phyloP scores from a whole-genome alignment of 164 flowering plant species.

The Magnolia officinalis region DNA sequence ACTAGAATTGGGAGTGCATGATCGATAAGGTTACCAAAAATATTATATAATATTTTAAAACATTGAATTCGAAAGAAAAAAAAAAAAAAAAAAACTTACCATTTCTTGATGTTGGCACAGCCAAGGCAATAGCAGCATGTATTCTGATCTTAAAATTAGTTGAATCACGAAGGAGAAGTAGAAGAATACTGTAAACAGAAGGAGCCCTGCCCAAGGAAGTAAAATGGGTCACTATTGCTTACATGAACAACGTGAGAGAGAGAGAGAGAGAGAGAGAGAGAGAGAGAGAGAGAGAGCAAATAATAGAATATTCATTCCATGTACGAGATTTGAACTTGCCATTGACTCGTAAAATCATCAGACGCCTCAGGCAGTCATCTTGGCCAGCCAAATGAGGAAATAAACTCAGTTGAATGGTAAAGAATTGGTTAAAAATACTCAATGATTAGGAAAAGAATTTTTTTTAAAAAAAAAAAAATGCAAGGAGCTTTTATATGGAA shows the following conservation, averaged over 20 bases:
- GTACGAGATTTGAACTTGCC: not conserved
- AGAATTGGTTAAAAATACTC: too few species aligned
- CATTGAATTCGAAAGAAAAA: too few species aligned
- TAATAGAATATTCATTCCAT: not conserved
- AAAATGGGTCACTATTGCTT: not conserved
- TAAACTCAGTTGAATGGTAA: not conserved
- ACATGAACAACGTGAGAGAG: not conserved
- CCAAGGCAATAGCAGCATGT: slow-evolving; percentile 93
- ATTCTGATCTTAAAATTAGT: slow-evolving; percentile 89
- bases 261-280: not conserved
- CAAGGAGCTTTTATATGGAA: too few species aligned
- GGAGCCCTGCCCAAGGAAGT: slow-evolving; percentile 61
- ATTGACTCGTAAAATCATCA: not conserved
- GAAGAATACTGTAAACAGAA: slow-evolving; percentile 78
- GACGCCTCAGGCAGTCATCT: not conserved
- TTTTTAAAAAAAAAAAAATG: too few species aligned
- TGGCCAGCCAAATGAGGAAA: not conserved
- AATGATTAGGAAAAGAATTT: too few species aligned
- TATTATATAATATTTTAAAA: too few species aligned
- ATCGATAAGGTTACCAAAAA: not conserved
- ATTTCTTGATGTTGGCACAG: slow-evolving; percentile 66
- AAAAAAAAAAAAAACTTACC: slow-evolving; percentile 34
- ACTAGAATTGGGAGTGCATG: not conserved
- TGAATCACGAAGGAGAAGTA: slow-evolving; percentile 82
- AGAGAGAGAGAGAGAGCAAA: not conserved